Conservation (phyloP, 257 asterid genomes). For the Penstemon davidsonii region DNA sequence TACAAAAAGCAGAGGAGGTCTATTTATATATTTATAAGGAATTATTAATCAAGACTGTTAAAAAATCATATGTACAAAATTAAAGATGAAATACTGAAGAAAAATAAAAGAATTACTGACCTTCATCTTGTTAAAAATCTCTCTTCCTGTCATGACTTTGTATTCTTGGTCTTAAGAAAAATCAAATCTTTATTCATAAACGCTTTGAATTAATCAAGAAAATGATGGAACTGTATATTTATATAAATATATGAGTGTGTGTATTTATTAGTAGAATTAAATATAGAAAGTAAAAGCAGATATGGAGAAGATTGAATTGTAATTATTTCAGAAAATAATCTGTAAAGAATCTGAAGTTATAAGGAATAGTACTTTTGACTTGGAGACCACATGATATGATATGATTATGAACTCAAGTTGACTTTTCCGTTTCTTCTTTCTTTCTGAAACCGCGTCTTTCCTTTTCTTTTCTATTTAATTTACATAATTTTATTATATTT, state of each 20-base stretch:
- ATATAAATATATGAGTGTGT: background rate
- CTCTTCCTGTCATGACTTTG: conserved; percentile 64
- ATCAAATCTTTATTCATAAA: background rate
- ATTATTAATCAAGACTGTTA: background rate
- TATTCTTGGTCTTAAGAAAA: conserved; percentile 6
- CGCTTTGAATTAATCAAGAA: conserved; percentile 18
- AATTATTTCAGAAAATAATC: no score
- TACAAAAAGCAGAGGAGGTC: no score
- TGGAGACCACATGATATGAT: conserved; percentile 3
- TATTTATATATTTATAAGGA: background rate
- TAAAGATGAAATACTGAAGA: no score
- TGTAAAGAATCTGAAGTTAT: background rate
- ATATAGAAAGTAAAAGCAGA: background rate
- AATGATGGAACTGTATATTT: background rate
- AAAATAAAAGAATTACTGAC: conserved; percentile 39
- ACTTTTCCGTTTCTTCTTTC: conserved; percentile 11
- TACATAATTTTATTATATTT: no score
- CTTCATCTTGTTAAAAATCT: conserved; percentile 81
- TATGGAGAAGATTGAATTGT: conserved; percentile 12
- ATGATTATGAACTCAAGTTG: conserved; percentile 15
- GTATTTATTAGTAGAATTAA: background rate
- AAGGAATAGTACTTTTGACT: conserved; percentile 22
- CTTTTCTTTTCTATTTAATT: background rate
- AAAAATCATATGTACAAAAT: no score
- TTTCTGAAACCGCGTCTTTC: conserved; percentile 22